phyloP scores from a whole-genome alignment of 495 filamentous ascomycete species.

The Evernia prunastri region DNA sequence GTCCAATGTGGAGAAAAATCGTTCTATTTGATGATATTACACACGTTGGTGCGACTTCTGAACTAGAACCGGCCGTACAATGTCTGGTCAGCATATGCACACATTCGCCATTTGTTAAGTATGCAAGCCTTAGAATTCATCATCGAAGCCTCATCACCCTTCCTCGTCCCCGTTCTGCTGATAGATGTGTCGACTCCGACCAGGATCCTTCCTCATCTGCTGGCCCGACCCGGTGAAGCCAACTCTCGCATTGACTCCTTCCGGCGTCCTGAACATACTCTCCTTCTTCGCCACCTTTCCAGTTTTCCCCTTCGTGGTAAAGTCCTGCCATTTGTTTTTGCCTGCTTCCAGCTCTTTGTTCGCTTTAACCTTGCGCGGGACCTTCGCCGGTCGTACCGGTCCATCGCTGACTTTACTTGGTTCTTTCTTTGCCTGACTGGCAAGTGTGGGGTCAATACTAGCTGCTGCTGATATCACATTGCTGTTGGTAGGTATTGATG shows the following conservation, averaged over 20 bases:
- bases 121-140: conserved; percentile 13
- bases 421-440: conserved; percentile 61
- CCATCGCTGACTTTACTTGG: conserved; percentile 61
- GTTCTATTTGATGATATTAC: neutral
- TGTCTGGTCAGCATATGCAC: conserved; percentile 8
- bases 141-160: neutral
- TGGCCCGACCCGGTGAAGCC: conserved; percentile 94
- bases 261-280: conserved; percentile 93
- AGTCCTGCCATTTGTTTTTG: conserved; percentile 94
- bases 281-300: conserved; percentile 75
- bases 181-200: conserved; percentile 78
- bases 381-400: conserved; percentile 57
- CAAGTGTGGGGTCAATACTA: conserved; percentile 72
- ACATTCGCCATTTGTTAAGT: neutral
- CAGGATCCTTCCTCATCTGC: conserved; percentile 85
- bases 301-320: conserved; percentile 69
- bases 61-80: neutral
- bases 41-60: neutral
- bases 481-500: conserved; percentile 42
- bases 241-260: conserved; percentile 79
- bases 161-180: conserved; percentile 73
- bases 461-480: conserved; percentile 85
- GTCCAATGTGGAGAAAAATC: neutral
- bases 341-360: conserved; percentile 81
- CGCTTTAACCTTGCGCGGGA: conserved; percentile 78